Base-by-base conservation (phyloP, 2,329 filamentous ascomycete species). In the Xylaria sp. region DNA sequence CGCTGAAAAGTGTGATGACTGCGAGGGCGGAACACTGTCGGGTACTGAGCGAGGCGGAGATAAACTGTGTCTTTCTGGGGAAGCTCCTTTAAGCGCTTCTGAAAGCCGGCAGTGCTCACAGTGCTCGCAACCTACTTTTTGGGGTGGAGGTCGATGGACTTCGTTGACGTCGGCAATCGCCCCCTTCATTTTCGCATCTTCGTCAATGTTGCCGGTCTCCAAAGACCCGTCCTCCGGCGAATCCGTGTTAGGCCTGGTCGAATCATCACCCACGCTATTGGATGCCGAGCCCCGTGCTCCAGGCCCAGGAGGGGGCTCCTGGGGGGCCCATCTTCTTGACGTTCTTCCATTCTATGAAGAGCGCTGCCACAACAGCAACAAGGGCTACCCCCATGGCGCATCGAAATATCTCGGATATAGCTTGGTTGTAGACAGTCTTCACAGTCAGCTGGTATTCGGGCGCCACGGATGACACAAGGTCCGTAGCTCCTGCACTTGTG, bases 281-380 rank as follows among this genome's bases (percentile, higher is more conserved):
- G 56, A 11, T 5, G 51, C 13, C 10, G 39, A 58, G 8, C 13
- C 47, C 42, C 13, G 52, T 44, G 48, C n/a, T 9, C 51, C 48
- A 54, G 55, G 16, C 10, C 35, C 58, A 8, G 62, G 46, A 52
- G 63, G 52, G 52, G 34, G 16, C 58, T 0, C 23, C 54, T 5
- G 63, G 57, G 8, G 62, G 67, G n/a, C 67, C 63, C 5, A 57
- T 65, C 55, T 77, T 78, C 75, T 84, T 85, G 63, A 85, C 79
- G 62, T 75, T 81, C 70, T 79, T 83, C 83, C 83, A 87, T 71
- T 86, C 79, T 61, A 87, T 78, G 51, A 77, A 76, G 8, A 79
- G 66, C 0, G 79, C 75, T 1, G 80, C 83, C 18, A 84, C 57
- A 34, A 84, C 75, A 4, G 76, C 79, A 6, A 82, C 59, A 4